Conservation (phyloP, 805 yeast genomes). For the Saccharomycopsis fibuligera region DNA sequence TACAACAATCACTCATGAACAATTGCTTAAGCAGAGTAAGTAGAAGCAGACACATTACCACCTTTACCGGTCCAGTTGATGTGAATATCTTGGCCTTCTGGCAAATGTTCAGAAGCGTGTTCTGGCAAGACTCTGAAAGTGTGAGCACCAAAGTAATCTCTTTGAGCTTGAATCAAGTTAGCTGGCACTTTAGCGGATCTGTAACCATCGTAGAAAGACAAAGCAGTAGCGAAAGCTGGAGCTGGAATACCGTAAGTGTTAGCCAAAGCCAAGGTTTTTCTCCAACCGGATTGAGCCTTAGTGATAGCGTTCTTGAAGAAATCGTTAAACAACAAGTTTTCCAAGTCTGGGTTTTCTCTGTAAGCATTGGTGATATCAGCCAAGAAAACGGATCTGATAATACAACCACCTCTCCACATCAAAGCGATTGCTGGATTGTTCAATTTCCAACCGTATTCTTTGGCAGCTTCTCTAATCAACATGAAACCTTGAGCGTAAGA, state of each 20-base stretch:
- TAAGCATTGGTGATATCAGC: constrained; percentile 96
- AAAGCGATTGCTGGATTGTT: constrained; percentile 98
- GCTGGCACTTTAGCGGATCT: constrained; percentile 95
- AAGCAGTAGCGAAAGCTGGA: constrained; percentile 96
- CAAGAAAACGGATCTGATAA: constrained; percentile 96
- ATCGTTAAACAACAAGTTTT: constrained; percentile 91
- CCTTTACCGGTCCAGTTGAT: constrained; percentile 99
- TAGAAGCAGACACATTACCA: constrained; percentile 94
- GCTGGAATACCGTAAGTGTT: constrained; percentile 88
- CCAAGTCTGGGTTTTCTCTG: constrained; percentile 88
- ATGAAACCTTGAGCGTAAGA: constrained; percentile 99
- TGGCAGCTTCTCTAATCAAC: constrained; percentile 97
- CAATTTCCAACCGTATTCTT: constrained; percentile 92
- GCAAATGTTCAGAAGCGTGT: constrained; percentile 65
- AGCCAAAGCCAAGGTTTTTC: constrained; percentile 75
- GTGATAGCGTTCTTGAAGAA: constrained; percentile 88
- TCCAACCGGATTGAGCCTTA: constrained; percentile 95
- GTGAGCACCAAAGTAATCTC: constrained; percentile 99
- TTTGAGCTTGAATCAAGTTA: constrained; percentile 97
- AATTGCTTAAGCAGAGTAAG: constrained; percentile 72
- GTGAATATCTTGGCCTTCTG: constrained; percentile 80
- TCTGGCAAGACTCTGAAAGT: constrained; percentile 95
- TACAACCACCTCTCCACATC: constrained; percentile 99
- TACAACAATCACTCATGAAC: neutral
- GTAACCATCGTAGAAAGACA: constrained; percentile 98